Base-by-base conservation (phyloP, 2,329 filamentous ascomycete genomes). In the Stromatinia cepivora region DNA sequence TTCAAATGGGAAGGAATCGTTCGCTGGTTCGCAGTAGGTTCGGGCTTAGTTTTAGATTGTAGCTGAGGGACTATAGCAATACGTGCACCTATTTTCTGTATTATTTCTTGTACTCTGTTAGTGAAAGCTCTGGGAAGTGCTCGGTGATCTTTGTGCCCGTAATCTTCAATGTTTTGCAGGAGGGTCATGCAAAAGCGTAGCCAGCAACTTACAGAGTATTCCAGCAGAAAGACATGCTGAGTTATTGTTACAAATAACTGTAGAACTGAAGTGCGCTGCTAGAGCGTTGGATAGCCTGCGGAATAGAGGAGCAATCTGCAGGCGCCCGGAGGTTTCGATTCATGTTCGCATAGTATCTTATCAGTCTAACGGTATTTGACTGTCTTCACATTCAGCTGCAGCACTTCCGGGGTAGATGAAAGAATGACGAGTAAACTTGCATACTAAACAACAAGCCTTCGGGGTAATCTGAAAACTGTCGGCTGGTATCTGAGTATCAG, bases 341-440 rank as follows among this genome's bases (percentile, higher is more conserved):
- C 22, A 25, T 39, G 1, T 8, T 17, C 22, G 34, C 34, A n/a
- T 13, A n/a, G 17, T 34, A n/a, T 5, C 2, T 56, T 15, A 13
- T 15, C n/a, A 8, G 22, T 0, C 22, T 9, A 11, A 9, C 0
- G 3, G 22, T 25, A 22, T 39, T 13, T 3, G n/a, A 3, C 1
- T 15, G 1, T 15, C 22, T 4, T 39, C 1, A 39, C 4, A 7
- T 9, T 6, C n/a, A 1, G 34, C 8, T 25, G 34, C 8, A 15
- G 22, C 3, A n/a, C 0, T 39, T 15, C 0, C 22, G 0, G 6
- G 34, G 5, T n/a, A 15, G 10, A 25, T 39, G 3, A 4, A 15
- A 15, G 5, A 2, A 15, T 25, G 6, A 10, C 20, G 20, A 7
- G 54, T 1, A 39, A 15, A 3, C 6, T 17, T 39, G 4, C 6